Base-by-base conservation (phyloP, 2,329 filamentous ascomycete species). In the Xylaria hypoxylon region DNA sequence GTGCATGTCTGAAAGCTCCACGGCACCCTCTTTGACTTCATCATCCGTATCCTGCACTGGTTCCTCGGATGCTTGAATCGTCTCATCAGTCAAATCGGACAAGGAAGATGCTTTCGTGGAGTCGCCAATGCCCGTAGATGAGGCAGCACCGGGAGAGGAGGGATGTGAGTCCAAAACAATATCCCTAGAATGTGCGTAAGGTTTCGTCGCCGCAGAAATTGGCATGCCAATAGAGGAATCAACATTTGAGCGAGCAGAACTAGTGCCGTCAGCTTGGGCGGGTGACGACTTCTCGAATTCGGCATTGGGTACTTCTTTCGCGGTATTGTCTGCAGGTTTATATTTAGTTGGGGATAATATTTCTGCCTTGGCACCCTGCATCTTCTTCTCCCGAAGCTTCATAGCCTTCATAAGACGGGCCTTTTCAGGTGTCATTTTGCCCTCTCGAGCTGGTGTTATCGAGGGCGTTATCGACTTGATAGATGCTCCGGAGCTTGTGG, bases 371-470 rank as follows among this genome's bases (percentile, higher is more conserved):
- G 35, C 75, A 72, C 11, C 74, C 64, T 15, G 75, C 79, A 80
- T 82, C 77, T 82, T 89, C 78, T 93, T 93, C 79, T 96, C 96
- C 59, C 95, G 87, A 72, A 97, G 80, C 79, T 97, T 92, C 81
- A 97, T 86, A 7, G 96, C 96, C 81, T 96, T 97, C 92, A 97
- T 94, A 69, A 99, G 83, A 61, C 96, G 87, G 67, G 92, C 89
- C 81, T 96, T 98, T 78, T 99, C 96, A 0, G 93, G 92, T 1
- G 93, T 93, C 74, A 96, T 91, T 77, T 84, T 73, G 78, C 80
- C 76, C 70, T 83, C 76, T 73, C 83, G 74, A 75, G 76, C 69
- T 58, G 79, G 68, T 50, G 68, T 79, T 72, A 85, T 76, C 15
- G 83, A 82, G 62, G 82, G 70, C 3, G 79, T 75, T 33, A 80